Evolutionary conservation across 805 yeast genomes (phyloP), one percentile per base, ranked within the genome.

Genomic region (Cyberlindnera bimundalis): DNA sequence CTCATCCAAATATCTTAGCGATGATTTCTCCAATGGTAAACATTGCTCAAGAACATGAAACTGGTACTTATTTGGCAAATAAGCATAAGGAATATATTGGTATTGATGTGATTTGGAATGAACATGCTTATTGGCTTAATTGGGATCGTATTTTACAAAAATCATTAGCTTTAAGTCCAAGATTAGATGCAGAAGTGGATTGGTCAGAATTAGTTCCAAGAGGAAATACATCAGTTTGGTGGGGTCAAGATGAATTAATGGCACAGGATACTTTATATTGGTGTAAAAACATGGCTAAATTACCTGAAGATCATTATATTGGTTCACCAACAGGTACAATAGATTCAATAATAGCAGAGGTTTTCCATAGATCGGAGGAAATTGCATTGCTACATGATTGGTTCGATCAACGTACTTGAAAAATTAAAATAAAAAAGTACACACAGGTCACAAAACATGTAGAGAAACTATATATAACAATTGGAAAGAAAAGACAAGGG

Each of bases 1-100:
- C 31, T 19, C 12, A 23, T 14, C 30, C 35, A 6, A 23, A 11
- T 25, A 12, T 29, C 2, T 13, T 21, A 7, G 29, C 23, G 5
- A 17, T 20, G 18, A 28, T 39, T 21, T 34, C 42, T 10, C 42
- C 39, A 4, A 24, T 27, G 29, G 21, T 26, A 12, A 33, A 40
- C 26, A 16, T 40, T 10, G 3, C 27, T 3, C 35, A 40, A 20
- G 14, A 25, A 20, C 15, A 33, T 5, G 39, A 34, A 14, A 14
- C 23, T 2, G 43, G 43, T n/a, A 15, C 33, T 5, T 35, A 20
- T 20, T 19, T 29, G 6, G 8, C 13, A 6, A 29, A 39, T 21
- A 29, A 39, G 23, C 35, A 39, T 10, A 12, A 19, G 3, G 38
- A 34, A 20, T 39, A 25, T 15, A 8, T 33, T 9, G 28, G 19